Conservation (phyloP, 225 moss, liverwort and hornwort species). For the Climacium dendroides region DNA sequence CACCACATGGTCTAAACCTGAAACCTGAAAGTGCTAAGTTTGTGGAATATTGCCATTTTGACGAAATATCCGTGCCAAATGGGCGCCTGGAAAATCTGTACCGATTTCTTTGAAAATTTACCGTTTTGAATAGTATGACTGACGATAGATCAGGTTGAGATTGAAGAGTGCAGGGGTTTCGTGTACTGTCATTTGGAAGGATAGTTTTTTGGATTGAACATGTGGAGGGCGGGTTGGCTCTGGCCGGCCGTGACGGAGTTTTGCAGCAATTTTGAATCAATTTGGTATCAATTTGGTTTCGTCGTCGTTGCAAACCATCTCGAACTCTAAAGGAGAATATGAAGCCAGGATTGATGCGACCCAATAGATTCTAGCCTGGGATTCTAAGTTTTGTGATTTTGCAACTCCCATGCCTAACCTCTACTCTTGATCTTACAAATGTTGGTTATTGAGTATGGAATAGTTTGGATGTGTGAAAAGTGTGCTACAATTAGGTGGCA, state of each 20-base stretch:
- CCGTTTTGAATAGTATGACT: background rate
- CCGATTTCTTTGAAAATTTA: background rate
- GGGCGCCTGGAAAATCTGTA: too few relatives aligned
- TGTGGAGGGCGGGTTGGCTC: background rate
- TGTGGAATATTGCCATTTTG: too few relatives aligned
- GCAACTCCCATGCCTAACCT: background rate
- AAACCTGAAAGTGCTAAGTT: too few relatives aligned
- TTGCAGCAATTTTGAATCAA: background rate
- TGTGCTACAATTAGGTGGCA: background rate
- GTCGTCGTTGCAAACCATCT: background rate
- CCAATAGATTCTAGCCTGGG: background rate
- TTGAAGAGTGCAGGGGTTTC: background rate
- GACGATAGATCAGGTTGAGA: background rate
- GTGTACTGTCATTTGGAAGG: background rate
- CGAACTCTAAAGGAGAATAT: background rate
- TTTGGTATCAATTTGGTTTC: background rate
- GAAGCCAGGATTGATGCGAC: background rate
- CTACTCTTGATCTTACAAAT: background rate
- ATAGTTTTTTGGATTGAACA: background rate
- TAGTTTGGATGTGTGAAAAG: background rate
- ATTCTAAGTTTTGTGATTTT: background rate
- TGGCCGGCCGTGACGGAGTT: too few relatives aligned
- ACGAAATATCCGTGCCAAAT: too few relatives aligned
- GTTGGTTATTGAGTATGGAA: background rate
- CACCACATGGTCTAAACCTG: too few relatives aligned